Evolutionary conservation across 495 filamentous ascomycete genomes (phyloP), one percentile per base, ranked within the genome.

Genomic region (Penicillium waksmanii): DNA sequence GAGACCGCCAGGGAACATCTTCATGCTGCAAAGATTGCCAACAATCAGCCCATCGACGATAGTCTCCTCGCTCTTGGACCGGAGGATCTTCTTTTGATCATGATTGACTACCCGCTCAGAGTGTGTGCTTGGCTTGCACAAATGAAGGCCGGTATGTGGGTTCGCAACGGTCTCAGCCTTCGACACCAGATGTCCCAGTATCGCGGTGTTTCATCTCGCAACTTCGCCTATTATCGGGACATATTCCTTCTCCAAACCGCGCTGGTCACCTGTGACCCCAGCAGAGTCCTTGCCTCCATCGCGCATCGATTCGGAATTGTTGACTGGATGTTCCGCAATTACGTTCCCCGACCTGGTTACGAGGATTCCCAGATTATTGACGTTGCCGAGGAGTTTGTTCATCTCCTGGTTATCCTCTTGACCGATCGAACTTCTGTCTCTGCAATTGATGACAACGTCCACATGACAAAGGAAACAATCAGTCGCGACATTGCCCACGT

Each of bases 111-210:
- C 68, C 93, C 95, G 3, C 80, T 99, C 6, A 83, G 95, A 36
- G 92, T 97, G 3, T 97, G 92, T 72, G 92, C 90, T 10, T 99
- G 95, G 95, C 78, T 99, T 19, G 90, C 94, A 2, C 96, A 99
- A 76, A 98, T 98, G 87, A 96, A 96, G 71, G 91, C 93, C 3
- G 90, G 90, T 15, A 95, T 97, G 90, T 99, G 95, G 95, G 96
- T 99, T 40, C 87, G 95, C 35, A 99, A 99, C 68, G 95, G 95
- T 9, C 86, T 97, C 63, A 97, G 93, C 70, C 84, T 99, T 47
- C 87, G 91, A 13, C 95, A 99, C 70, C 95, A 99, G 70, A 92
- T 92, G 73, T 88, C 89, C 15, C 93, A 92, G 12, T 98, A 98
- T 66, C 87, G 91, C 48, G 92, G 91, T 43, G 90, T 97, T 38